Percentiles rank a stretch among this genome's conserved stretches.
These are phyloP conservation scores for Litsea cubeba DNA, from an alignment of 164 flowering plant species.

Conservation along the genomic window DNA sequence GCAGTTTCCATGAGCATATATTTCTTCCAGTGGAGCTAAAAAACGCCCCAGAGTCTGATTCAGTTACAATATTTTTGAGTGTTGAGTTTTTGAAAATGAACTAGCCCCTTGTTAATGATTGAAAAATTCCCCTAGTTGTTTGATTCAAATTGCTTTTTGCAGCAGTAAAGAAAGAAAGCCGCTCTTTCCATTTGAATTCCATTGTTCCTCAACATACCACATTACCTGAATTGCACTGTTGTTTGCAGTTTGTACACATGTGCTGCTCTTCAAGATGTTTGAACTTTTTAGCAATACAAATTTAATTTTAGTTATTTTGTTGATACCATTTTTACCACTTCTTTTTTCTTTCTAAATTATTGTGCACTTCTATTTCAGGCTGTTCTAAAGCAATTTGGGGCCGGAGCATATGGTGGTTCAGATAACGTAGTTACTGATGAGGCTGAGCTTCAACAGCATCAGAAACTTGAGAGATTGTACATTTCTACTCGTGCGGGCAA, in stretches of 20 bases:
- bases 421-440: slow-evolving; percentile 55
- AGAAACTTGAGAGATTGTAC: slow-evolving; percentile 80
- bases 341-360: too few relatives aligned
- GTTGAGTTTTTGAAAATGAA: neutral
- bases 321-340: too few relatives aligned
- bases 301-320: neutral
- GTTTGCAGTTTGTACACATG: too few relatives aligned
- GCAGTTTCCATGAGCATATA: too few relatives aligned
- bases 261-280: too few relatives aligned
- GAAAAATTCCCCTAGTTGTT: neutral
- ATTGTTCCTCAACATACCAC: too few relatives aligned
- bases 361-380: slow-evolving; percentile 40
- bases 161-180: neutral
- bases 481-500: slow-evolving; percentile 85
- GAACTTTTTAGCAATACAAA: neutral
- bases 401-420: slow-evolving; percentile 70
- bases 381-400: slow-evolving; percentile 77
- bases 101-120: neutral
- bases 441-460: slow-evolving; percentile 65
- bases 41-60: neutral
- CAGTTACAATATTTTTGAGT: neutral
- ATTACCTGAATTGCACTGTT: too few relatives aligned
- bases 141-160: too few relatives aligned
- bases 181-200: neutral
- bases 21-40: neutral